Evolutionary conservation across 1,284 basidiomycete species (phyloP), one percentile per base, ranked within the genome.

Genomic region (Ustilago xerochloae): DNA sequence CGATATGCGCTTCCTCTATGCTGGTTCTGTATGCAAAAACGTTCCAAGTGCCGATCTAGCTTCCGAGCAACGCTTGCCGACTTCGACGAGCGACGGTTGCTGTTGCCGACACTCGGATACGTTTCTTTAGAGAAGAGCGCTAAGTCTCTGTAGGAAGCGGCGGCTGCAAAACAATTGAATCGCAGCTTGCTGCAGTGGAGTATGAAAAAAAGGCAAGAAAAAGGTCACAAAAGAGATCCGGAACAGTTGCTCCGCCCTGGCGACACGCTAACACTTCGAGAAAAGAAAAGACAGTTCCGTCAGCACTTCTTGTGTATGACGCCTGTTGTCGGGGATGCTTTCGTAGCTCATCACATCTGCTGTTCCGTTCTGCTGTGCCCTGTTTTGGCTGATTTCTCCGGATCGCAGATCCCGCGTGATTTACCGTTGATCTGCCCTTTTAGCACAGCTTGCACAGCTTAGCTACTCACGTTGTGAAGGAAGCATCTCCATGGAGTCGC

Each of bases 211-310:
- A n/a, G n/a, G n/a, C n/a, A n/a, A n/a, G n/a, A n/a, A 18, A 28
- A 28, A 16, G 43, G n/a, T 4, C 1, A n/a, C n/a, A 28, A 38
- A n/a, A 22, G 32, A 15, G 9, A 38, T 3, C 49, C 49, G 26
- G 49, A 26, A 38, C 49, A 35, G 24, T 22, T 24, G 48, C 48
- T 50, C 48, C 48, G 48, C 48, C 32, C 33, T 33, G 16, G 29
- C 29, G 29, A 8, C 30, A 16, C 35, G 15, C 8, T 36, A 12
- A 36, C 38, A 6, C 38, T 18, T 10, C 13, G 13, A 6, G 6
- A 36, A n/a, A 36, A 36, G 6, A n/a, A n/a, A 36, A 36, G 12
- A 36, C 13, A 36, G 35, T 41, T 20, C 24, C 6, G 35, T 6
- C 15, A 38, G 8, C 32, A 38, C 15, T 7, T 6, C 35, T 16